Conservation (phyloP, 2,329 filamentous ascomycete species). For the Aspergillus fumigatus region DNA sequence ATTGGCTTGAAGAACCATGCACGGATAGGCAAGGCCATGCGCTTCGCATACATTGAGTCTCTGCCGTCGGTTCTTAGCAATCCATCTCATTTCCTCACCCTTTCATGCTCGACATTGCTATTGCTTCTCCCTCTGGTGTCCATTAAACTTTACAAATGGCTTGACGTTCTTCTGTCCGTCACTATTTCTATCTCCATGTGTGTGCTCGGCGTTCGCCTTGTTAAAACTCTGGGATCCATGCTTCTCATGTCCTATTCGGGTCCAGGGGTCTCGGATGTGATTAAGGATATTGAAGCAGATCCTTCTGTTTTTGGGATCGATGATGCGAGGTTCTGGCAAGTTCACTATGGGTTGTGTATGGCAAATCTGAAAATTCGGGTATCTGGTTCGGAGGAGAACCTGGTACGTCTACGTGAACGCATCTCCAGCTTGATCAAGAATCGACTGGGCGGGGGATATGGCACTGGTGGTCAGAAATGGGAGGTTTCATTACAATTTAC, state of each 20-base stretch:
- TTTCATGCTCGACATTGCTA: constrained; percentile 77
- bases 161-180: constrained; percentile 77
- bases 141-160: constrained; percentile 72
- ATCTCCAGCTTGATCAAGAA: constrained; percentile 78
- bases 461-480: constrained; percentile 75
- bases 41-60: constrained; percentile 74
- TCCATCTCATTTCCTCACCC: constrained; percentile 88
- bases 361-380: constrained; percentile 83
- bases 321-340: constrained; percentile 96
- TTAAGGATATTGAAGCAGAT: constrained; percentile 80
- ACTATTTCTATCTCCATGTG: constrained; percentile 87
- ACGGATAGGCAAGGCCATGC: constrained; percentile 86
- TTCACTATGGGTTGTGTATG: constrained; percentile 95
- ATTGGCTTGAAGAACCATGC: constrained; percentile 86
- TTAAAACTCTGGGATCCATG: constrained; percentile 85
- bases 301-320: constrained; percentile 71
- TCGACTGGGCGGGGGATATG: constrained; percentile 81
- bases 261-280: constrained; percentile 63
- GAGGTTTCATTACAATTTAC: constrained; percentile 85
- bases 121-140: constrained; percentile 77
- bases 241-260: constrained; percentile 83
- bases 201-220: constrained; percentile 73
- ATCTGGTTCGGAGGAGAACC: constrained; percentile 63
- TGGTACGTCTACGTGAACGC: constrained; percentile 69
- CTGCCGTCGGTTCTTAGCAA: constrained; percentile 87